Conservation (phyloP, 1,284 basidiomycete species). For the Apiotrichum mycotoxinovorans region DNA sequence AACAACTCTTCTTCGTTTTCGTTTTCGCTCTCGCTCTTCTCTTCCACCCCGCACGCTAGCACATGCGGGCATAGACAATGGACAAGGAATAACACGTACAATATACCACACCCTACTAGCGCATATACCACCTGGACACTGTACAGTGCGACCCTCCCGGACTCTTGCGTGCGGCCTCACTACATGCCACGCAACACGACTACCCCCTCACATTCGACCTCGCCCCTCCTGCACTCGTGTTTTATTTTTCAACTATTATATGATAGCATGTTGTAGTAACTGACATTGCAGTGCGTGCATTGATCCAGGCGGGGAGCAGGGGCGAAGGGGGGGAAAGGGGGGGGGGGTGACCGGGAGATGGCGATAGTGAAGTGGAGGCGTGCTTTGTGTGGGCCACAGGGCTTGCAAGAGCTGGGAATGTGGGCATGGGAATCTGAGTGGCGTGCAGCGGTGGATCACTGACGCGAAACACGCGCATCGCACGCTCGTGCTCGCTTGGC, state of each 20-base stretch:
- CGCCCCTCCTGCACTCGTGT: background rate
- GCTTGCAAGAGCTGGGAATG: too few species aligned
- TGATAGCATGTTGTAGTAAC: constrained; percentile 1
- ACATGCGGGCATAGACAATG: background rate
- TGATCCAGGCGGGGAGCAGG: background rate
- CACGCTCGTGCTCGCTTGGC: too few species aligned
- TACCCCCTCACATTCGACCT: too few species aligned
- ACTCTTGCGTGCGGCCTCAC: background rate
- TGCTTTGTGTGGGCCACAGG: too few species aligned
- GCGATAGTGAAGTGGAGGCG: too few species aligned
- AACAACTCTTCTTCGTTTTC: background rate
- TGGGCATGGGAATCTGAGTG: too few species aligned
- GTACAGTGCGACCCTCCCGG: background rate
- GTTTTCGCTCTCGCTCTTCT: background rate
- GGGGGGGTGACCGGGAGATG: background rate
- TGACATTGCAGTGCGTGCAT: constrained; percentile 1
- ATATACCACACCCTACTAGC: background rate
- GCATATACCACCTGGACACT: background rate
- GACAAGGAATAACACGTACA: too few species aligned
- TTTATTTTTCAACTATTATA: background rate
- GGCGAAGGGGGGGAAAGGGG: background rate
- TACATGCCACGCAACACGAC: too few species aligned
- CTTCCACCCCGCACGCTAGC: background rate
- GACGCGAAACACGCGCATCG: too few species aligned
- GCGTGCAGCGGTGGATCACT: too few species aligned